Conservation (phyloP, 2,329 filamentous ascomycete species). For the Colletotrichum spaethianum region DNA sequence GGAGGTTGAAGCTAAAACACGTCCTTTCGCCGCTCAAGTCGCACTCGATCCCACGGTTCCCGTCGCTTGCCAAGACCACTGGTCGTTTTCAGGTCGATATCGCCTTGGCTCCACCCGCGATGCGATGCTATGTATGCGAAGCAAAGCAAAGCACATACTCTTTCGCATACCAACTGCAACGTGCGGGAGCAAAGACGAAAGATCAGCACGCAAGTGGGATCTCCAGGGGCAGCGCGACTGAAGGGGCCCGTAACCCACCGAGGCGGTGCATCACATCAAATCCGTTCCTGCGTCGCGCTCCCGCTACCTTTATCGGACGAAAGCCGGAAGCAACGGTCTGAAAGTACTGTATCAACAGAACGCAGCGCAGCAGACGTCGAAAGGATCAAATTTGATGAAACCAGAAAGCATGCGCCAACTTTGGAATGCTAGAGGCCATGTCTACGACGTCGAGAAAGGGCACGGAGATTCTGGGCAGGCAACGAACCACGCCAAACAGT, state of each 20-base stretch:
- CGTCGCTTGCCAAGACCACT: conserved; percentile 31
- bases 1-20: conserved; percentile 23
- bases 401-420: background rate
- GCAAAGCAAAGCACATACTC: conserved; percentile 19
- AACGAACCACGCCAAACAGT: background rate
- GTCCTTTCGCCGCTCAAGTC: conserved; percentile 19
- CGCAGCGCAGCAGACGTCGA: background rate
- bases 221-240: conserved; percentile 29
- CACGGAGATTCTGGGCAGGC: conserved; percentile 1
- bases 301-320: background rate
- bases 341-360: background rate
- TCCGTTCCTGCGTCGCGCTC: background rate
- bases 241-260: conserved; percentile 12
- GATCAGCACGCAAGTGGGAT: conserved; percentile 20
- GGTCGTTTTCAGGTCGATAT: conserved; percentile 39
- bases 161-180: conserved; percentile 15
- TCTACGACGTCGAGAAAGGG: conserved; percentile 11
- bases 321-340: background rate
- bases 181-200: conserved; percentile 5
- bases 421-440: conserved; percentile 8
- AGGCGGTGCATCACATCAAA: conserved; percentile 23
- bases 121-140: conserved; percentile 18
- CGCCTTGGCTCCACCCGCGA: conserved; percentile 11
- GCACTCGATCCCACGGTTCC: conserved; percentile 21
- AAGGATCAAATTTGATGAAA: background rate